These are phyloP conservation scores for Globisporangium okanoganense DNA, from an alignment of 352 stramenopile species.

Conservation along the genomic window DNA sequence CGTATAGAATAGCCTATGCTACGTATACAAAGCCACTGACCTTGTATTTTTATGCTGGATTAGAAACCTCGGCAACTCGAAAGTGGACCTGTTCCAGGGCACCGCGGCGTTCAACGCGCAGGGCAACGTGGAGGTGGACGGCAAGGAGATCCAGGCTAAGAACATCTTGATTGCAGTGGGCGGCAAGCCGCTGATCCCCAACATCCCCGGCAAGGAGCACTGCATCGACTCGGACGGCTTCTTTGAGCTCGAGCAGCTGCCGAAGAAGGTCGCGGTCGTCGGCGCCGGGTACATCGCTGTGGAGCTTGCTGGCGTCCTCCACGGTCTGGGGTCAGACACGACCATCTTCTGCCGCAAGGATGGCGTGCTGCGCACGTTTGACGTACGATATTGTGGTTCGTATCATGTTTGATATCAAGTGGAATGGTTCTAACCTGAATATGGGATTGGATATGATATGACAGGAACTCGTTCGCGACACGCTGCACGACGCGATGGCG, in stretches of 20 bases:
- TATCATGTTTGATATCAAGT: background rate
- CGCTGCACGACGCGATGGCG: slow-evolving; percentile 51
- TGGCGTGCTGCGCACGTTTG: slow-evolving; percentile 85
- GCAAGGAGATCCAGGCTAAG: slow-evolving; percentile 46
- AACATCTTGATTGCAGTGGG: slow-evolving; percentile 67
- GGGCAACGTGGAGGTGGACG: slow-evolving; percentile 79
- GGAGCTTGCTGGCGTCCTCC: slow-evolving; percentile 95
- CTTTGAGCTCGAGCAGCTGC: slow-evolving; percentile 93
- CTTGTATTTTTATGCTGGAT: background rate
- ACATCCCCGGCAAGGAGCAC: slow-evolving; percentile 85
- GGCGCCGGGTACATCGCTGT: slow-evolving; percentile 98
- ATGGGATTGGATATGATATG: background rate
- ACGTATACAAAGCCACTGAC: background rate
- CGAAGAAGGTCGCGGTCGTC: slow-evolving; percentile 93
- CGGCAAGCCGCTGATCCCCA: slow-evolving; percentile 49
- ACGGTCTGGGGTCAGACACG: slow-evolving; percentile 90
- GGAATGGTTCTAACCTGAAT: background rate
- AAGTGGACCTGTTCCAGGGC: slow-evolving; percentile 89
- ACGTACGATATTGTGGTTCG: slow-evolving; percentile 38
- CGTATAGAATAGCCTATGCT: background rate
- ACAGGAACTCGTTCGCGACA: slow-evolving; percentile 43
- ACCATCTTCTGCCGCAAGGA: slow-evolving; percentile 88
- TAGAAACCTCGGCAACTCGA: slow-evolving; percentile 88
- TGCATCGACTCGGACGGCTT: slow-evolving; percentile 96
- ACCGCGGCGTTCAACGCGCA: slow-evolving; percentile 79